Percentiles rank a stretch among this genome's conserved stretches.
Evolutionary conservation across 768 basidiomycete genomes (phyloP).

Genomic region (Trametopsis cervina): DNA sequence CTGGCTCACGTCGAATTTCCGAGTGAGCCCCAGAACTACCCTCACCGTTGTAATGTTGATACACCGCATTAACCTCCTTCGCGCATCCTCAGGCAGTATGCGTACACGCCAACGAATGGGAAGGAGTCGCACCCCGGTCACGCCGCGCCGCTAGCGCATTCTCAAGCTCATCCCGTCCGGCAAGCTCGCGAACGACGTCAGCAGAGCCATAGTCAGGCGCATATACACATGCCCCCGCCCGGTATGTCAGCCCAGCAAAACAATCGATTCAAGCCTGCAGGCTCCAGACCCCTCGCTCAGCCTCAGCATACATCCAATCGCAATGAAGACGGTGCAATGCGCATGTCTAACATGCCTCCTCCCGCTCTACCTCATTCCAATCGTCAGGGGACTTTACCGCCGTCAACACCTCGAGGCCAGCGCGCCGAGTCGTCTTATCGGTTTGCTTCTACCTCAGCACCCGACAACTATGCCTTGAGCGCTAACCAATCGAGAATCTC

Average conservation of each 20-base stretch:
- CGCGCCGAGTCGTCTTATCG: constrained; percentile 12
- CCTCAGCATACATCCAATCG: background rate
- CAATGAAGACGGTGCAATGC: constrained; percentile 9
- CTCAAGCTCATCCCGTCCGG: constrained; percentile 35
- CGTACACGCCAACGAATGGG: constrained; percentile 47
- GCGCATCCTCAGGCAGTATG: constrained; percentile 66
- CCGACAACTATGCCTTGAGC: background rate
- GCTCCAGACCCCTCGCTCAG: background rate
- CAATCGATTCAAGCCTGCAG: constrained; percentile 8
- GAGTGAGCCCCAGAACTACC: constrained; percentile 38
- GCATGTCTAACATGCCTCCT: background rate
- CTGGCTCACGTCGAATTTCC: constrained; percentile 43
- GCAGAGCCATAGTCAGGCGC: constrained; percentile 17
- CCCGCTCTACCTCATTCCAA: constrained; percentile 20
- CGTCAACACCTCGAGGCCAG: constrained; percentile 5
- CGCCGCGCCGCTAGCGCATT: constrained; percentile 31
- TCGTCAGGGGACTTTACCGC: constrained; percentile 2
- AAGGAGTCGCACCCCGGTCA: constrained; percentile 28
- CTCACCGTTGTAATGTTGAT: background rate
- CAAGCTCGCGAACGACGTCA: constrained; percentile 27
- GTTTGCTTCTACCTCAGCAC: background rate
- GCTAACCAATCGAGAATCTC: constrained; percentile 20
- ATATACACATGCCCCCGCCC: constrained; percentile 24
- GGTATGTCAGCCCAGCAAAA: constrained; percentile 18
- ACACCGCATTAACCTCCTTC: background rate